Percentiles rank a stretch among this genome's conserved stretches.
Conservation (phyloP, 2,329 filamentous ascomycete species). For the Scedosporium boydii region DNA sequence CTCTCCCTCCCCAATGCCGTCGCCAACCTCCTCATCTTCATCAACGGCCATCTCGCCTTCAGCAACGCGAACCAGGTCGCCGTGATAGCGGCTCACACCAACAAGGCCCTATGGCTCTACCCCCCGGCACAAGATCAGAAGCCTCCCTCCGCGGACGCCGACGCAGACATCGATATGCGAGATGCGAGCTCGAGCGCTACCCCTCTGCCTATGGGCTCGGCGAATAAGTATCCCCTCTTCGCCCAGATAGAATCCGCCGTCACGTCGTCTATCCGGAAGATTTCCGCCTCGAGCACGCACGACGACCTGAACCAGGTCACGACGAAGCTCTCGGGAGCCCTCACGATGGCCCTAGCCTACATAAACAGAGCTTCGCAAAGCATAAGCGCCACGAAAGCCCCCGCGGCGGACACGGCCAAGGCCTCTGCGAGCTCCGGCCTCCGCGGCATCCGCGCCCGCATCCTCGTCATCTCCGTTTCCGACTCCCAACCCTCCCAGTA, state of each 20-base stretch:
- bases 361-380: conserved; percentile 74
- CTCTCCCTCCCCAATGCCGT: conserved; percentile 78
- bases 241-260: conserved; percentile 77
- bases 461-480: conserved; percentile 83
- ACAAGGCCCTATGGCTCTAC: conserved; percentile 84
- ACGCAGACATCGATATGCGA: conserved; percentile 51
- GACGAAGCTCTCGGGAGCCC: conserved; percentile 81
- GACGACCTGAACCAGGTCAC: conserved; percentile 62
- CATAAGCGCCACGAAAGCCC: conserved; percentile 46
- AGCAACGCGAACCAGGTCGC: conserved; percentile 91
- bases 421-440: conserved; percentile 22
- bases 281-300: conserved; percentile 60
- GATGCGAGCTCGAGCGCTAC: conserved; percentile 28
- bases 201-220: conserved; percentile 31
- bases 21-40: conserved; percentile 84
- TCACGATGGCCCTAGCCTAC: conserved; percentile 81
- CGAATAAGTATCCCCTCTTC: conserved; percentile 93
- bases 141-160: conserved; percentile 16
- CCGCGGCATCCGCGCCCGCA: conserved; percentile 61
- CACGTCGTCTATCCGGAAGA: conserved; percentile 59
- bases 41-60: conserved; percentile 92
- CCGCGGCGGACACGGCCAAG: conserved; percentile 26
- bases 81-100: conserved; percentile 79
- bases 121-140: conserved; percentile 33
- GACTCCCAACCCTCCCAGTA: conserved; percentile 81